Evolutionary conservation across 306 rosid species (phyloP), one percentile per base, ranked within the genome.

Genomic region (Dryas alaskensis): DNA sequence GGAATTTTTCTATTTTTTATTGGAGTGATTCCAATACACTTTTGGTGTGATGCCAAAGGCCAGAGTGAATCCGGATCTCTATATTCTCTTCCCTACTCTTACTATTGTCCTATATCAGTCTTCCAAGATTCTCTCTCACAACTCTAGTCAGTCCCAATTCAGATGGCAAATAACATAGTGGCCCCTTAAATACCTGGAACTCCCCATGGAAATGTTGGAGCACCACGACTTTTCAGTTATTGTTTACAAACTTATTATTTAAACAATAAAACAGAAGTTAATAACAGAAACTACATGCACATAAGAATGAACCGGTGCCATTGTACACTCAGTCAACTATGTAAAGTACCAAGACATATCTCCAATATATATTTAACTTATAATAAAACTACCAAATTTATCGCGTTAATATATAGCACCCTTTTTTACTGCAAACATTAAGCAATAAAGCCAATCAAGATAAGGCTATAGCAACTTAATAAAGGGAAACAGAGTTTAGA

Each of bases 401-500:
- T 31, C 64, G 27, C 4, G 17, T 60, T 31, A 12, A 19, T 59
- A 49, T 37, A 67, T 14, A 45, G 53, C 69, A 43, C 44, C 50
- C 53, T 44, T 65, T 19, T 19, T 39, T 16, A 49, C 70, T 52
- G 25, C 31, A 5, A 60, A 17, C 49, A 11, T 68, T 22, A 13
- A 79, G 25, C 16, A 54, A 61, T 47, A 49, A 16, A 46, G 37
- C 37, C 54, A 85, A 70, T 74, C 48, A 79, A 67, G 80, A 78
- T 51, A 57, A 82, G 45, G 54, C 73, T 60, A 75, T 69, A 43
- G 43, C 44, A 72, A 55, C 76, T 60, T 25, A 66, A 70, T 53
- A 65, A 81, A 25, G 46, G 14, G 62, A 75, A 48, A 50, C 65
- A 57, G 53, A 52, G 55, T 45, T 73, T 48, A 48, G 13, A 43